Evolutionary conservation across 2,329 filamentous ascomycete species (phyloP).

Genomic region (Rugonectria rugulosa): DNA sequence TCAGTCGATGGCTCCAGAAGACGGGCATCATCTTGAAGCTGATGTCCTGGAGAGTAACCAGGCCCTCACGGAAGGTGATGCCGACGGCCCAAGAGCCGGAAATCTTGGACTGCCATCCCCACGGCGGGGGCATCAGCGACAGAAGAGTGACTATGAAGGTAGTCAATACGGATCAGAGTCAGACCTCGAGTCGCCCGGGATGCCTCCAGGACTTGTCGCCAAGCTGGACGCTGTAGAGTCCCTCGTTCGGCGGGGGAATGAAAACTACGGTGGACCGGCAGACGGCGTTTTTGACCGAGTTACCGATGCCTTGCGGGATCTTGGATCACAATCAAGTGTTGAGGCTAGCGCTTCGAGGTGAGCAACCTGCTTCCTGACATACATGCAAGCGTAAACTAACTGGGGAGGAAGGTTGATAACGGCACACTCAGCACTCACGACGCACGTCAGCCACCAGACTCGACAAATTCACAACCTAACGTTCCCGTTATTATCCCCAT

Average conservation of each 20-base stretch:
- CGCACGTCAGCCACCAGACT: conserved; percentile 78
- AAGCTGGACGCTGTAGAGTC: conserved; percentile 78
- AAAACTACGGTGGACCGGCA: conserved; percentile 68
- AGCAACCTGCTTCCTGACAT: too few species aligned
- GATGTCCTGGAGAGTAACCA: conserved; percentile 14
- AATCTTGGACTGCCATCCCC: conserved; percentile 56
- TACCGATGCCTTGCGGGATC: conserved; percentile 72
- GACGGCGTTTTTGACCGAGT: conserved; percentile 75
- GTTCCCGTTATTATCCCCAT: conserved; percentile 74
- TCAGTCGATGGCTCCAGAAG: conserved; percentile 19
- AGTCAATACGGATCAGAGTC: conserved; percentile 78
- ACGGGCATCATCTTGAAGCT: conserved; percentile 24
- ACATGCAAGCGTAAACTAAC: not conserved
- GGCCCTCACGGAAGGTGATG: conserved; percentile 28
- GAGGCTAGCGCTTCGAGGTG: conserved; percentile 77
- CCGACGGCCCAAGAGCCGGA: conserved; percentile 43
- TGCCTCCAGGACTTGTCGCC: conserved; percentile 70
- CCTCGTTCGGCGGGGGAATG: conserved; percentile 70
- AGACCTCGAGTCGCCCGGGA: conserved; percentile 73
- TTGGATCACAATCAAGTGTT: conserved; percentile 76
- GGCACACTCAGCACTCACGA: conserved; percentile 76
- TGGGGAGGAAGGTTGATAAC: conserved; percentile 69
- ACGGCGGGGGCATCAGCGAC: conserved; percentile 58
- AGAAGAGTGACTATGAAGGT: conserved; percentile 71
- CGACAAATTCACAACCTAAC: conserved; percentile 77